Evolutionary conservation across 163 green algal genomes (phyloP), one percentile per base, ranked within the genome.

Genomic region (Prototheca cutis): DNA sequence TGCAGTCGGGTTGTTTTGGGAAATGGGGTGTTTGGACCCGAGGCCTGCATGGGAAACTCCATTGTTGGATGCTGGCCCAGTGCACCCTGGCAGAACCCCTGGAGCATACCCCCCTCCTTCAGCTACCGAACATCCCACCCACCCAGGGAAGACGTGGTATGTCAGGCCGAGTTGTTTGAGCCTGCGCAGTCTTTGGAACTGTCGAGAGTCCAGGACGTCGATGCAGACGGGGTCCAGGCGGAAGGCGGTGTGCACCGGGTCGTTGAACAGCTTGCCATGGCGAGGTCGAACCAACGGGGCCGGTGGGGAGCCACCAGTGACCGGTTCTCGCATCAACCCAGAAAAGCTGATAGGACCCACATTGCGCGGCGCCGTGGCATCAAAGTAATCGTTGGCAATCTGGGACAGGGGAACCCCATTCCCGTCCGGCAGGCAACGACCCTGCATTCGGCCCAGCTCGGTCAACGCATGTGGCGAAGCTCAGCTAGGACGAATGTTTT

Each of bases 91-190:
- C n/a, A n/a, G n/a, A n/a, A n/a, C n/a, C n/a, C n/a, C n/a, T n/a
- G n/a, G n/a, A n/a, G n/a, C n/a, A n/a, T n/a, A n/a, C n/a, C n/a
- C n/a, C n/a, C n/a, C n/a, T n/a, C n/a, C n/a, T n/a, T n/a, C n/a
- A n/a, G n/a, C n/a, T n/a, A n/a, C n/a, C n/a, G n/a, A n/a, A n/a
- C n/a, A n/a, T 34, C 48, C 10, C 48, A 55, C 54, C 29, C 40
- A 56, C 36, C 51, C 65, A 4, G 62, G 72, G 47, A 80, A 87
- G 15, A 93, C 81, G 47, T 83, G 81, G 73, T 90, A 87, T 0
- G 73, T 78, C 25, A 84, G 69, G 25, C 87, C 87, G 27, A 95
- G 76, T 72, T 95, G 88, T 61, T 93, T 90, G 4, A 95, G 74
- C 28, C 89, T 61, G 29, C 84, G 63, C 32, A 95, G 70, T 2